These are phyloP conservation scores for Vararia minispora DNA, from an alignment of 768 basidiomycete species.

Conservation along the genomic window DNA sequence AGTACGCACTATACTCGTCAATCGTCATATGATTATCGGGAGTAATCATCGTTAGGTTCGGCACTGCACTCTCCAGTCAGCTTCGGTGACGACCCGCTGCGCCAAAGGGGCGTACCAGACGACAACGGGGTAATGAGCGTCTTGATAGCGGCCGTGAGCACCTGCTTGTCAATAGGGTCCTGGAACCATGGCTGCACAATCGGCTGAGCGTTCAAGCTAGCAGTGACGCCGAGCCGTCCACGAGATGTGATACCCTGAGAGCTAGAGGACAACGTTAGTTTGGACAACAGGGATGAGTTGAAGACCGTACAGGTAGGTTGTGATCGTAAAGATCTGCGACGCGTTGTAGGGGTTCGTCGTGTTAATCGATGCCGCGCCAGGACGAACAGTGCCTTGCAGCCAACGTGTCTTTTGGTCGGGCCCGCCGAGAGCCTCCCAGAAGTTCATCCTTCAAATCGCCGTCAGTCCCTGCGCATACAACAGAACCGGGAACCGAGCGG, in stretches of 20 bases:
- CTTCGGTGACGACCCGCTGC: constrained; percentile 1
- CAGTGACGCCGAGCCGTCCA: constrained; percentile 49
- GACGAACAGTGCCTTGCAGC: constrained; percentile 55
- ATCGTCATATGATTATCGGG: constrained; percentile 50
- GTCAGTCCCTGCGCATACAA: not conserved
- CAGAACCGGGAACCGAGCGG: not conserved
- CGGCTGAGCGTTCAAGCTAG: constrained; percentile 34
- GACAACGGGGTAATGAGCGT: constrained; percentile 33
- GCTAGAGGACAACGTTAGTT: constrained; percentile 19
- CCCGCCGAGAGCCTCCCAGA: constrained; percentile 44
- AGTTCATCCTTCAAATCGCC: constrained; percentile 34
- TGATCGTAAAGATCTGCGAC: constrained; percentile 51
- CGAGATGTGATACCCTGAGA: constrained; percentile 51
- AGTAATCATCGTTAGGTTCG: constrained; percentile 42
- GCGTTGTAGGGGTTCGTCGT: constrained; percentile 41
- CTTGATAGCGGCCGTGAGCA: constrained; percentile 38
- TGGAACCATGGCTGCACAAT: constrained; percentile 47
- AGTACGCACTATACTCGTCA: constrained; percentile 33
- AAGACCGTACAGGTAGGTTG: constrained; percentile 38
- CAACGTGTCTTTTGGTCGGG: constrained; percentile 37
- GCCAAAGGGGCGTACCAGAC: constrained; percentile 23
- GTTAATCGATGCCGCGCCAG: constrained; percentile 42
- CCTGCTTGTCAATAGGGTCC: constrained; percentile 43
- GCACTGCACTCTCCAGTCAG: constrained; percentile 22
- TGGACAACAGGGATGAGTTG: not conserved